phyloP scores from a whole-genome alignment of 2,329 filamentous ascomycete species.

The Colletotrichum spinosum region DNA sequence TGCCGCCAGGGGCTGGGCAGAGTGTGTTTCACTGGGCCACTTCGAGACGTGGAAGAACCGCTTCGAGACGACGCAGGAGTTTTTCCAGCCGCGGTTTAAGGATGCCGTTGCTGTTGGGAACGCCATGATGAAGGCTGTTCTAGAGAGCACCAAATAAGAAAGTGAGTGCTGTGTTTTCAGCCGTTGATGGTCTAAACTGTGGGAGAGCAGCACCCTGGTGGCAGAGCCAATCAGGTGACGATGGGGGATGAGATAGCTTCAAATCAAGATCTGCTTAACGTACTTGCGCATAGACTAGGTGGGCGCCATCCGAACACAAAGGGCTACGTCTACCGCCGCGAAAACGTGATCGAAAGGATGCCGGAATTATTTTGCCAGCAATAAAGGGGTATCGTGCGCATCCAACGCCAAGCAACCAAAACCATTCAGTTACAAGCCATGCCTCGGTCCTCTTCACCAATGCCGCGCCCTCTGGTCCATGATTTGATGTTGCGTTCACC shows the following conservation, averaged over 20 bases:
- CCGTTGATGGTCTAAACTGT: too few relatives aligned
- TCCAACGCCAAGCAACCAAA: conserved; percentile 23
- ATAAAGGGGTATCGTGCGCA: conserved; percentile 16
- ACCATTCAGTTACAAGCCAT: not conserved
- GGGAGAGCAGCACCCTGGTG: too few relatives aligned
- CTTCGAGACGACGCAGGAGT: conserved; percentile 89
- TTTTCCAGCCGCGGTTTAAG: conserved; percentile 90
- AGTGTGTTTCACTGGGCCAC: conserved; percentile 90
- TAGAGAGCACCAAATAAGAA: conserved; percentile 75
- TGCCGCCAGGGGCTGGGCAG: conserved; percentile 94
- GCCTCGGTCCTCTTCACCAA: too few relatives aligned
- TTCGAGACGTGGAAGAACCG: conserved; percentile 94
- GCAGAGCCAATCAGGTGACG: too few relatives aligned
- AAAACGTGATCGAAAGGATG: conserved; percentile 14
- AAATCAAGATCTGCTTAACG: too few relatives aligned
- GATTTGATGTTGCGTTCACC: not conserved
- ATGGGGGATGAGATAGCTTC: too few relatives aligned
- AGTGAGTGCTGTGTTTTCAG: conserved; percentile 1
- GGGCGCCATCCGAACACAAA: not conserved
- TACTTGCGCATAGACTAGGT: not conserved
- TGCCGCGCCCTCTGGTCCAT: too few relatives aligned
- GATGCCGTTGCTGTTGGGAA: conserved; percentile 91
- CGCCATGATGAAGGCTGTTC: conserved; percentile 95
- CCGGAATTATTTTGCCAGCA: not conserved
- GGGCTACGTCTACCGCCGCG: conserved; percentile 1